Conservation (phyloP, 306 rosid species). For the Purshia tridentata region DNA sequence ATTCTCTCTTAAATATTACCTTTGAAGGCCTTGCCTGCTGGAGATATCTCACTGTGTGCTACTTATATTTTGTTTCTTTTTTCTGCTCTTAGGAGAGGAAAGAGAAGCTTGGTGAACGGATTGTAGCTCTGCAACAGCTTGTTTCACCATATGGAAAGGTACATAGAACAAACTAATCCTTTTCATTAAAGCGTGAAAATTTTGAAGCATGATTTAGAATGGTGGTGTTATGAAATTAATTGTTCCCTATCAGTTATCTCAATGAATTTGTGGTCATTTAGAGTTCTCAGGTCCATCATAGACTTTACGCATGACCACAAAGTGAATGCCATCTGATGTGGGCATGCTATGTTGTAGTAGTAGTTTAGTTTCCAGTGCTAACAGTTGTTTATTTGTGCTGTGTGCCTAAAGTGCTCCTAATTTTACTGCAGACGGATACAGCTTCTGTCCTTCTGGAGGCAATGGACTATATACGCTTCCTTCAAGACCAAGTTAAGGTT, state of each 20-base stretch:
- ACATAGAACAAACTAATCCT: constrained; percentile 18
- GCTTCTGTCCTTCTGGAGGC: constrained; percentile 94
- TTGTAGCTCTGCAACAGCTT: constrained; percentile 89
- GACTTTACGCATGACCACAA: not conserved
- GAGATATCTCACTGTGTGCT: not conserved
- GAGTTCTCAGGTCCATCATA: not conserved
- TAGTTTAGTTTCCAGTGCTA: not conserved
- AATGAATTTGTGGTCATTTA: not conserved
- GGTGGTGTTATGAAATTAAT: not conserved
- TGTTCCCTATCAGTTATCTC: not conserved
- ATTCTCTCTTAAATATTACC: not conserved
- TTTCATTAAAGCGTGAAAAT: not conserved
- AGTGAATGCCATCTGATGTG: not conserved
- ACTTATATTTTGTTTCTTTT: constrained; percentile 21
- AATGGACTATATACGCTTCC: constrained; percentile 88
- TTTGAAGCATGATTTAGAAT: constrained; percentile 3
- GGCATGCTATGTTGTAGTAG: not conserved
- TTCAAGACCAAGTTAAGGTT: constrained; percentile 96
- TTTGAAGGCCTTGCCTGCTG: not conserved
- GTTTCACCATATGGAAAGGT: constrained; percentile 99
- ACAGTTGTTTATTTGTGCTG: constrained; percentile 6
- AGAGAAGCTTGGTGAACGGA: constrained; percentile 82
- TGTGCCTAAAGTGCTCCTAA: constrained; percentile 21
- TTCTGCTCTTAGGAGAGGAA: constrained; percentile 68
- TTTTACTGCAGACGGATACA: constrained; percentile 85